Conservation (phyloP, 73 alveolate genomes). For the Tetrahymena borealis region DNA sequence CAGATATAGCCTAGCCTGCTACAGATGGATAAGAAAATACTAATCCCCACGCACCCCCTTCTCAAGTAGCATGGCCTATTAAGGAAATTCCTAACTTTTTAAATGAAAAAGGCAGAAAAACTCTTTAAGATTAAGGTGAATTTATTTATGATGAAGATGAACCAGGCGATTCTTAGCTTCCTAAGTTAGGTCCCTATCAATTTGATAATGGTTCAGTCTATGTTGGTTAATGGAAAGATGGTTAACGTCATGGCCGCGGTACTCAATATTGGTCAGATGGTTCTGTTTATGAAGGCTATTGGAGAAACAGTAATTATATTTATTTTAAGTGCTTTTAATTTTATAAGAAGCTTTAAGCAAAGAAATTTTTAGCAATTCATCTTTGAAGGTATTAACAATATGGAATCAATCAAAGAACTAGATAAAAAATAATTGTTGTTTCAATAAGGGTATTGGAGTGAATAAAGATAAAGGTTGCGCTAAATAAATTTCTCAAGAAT, state of each 20-base stretch:
- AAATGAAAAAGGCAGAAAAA: constrained; percentile 19
- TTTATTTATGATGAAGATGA: constrained; percentile 5
- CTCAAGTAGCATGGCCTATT: constrained; percentile 18
- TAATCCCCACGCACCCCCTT: constrained; percentile 7
- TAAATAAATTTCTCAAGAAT: too few relatives aligned
- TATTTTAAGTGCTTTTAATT: not conserved
- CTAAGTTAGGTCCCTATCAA: constrained; percentile 22
- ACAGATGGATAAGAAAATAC: not conserved
- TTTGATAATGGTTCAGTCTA: constrained; percentile 49
- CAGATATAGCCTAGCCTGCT: not conserved
- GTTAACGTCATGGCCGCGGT: constrained; percentile 62
- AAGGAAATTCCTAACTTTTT: constrained; percentile 4
- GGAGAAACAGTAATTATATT: not conserved
- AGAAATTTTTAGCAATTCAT: too few relatives aligned
- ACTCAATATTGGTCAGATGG: constrained; percentile 66
- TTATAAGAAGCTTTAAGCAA: not conserved
- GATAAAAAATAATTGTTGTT: too few relatives aligned
- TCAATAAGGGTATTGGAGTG: too few relatives aligned
- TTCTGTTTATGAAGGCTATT: constrained; percentile 63
- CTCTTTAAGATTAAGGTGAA: constrained; percentile 17
- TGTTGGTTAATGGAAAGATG: constrained; percentile 68
- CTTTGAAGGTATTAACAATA: too few relatives aligned
- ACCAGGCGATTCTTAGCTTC: not conserved
- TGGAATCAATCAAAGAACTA: too few relatives aligned
- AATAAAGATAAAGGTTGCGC: too few relatives aligned